phyloP scores from a whole-genome alignment of 2,329 filamentous ascomycete species.

The Aspergillus calidoustus region DNA sequence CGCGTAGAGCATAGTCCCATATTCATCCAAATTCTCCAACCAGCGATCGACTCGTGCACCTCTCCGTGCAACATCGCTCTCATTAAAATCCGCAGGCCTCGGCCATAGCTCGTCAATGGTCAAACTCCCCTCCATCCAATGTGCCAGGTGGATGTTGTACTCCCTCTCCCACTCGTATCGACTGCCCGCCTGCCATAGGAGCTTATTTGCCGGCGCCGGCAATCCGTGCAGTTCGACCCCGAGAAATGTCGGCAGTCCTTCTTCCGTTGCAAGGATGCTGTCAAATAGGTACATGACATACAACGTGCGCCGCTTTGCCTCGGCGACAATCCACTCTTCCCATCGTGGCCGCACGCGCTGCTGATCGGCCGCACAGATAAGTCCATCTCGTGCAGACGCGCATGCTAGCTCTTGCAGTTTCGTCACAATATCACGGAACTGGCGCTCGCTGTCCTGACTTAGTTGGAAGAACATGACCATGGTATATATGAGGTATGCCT shows the following conservation, averaged over 20 bases:
- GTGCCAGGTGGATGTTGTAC: slow-evolving; percentile 49
- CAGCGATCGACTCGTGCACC: slow-evolving; percentile 52
- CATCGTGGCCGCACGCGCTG: slow-evolving; percentile 48
- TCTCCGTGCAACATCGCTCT: slow-evolving; percentile 34
- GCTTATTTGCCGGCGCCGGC: slow-evolving; percentile 47
- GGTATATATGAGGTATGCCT: slow-evolving; percentile 57
- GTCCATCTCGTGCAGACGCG: slow-evolving; percentile 41
- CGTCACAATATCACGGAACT: slow-evolving; percentile 52
- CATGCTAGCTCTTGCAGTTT: slow-evolving; percentile 56
- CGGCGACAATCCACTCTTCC: slow-evolving; percentile 59
- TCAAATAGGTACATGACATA: slow-evolving; percentile 61
- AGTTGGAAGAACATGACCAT: slow-evolving; percentile 54
- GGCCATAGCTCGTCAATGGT: slow-evolving; percentile 59
- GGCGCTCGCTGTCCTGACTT: slow-evolving; percentile 31
- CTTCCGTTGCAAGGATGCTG: slow-evolving; percentile 52
- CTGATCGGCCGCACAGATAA: slow-evolving; percentile 51
- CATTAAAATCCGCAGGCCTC: slow-evolving; percentile 37
- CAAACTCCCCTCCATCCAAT: slow-evolving; percentile 48
- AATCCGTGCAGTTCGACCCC: slow-evolving; percentile 55
- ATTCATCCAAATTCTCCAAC: slow-evolving; percentile 58
- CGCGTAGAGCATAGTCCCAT: slow-evolving; percentile 57
- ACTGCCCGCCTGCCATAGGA: slow-evolving; percentile 48
- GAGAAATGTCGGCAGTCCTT: slow-evolving; percentile 53
- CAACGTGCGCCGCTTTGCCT: slow-evolving; percentile 57
- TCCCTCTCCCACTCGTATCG: slow-evolving; percentile 48